phyloP scores from a whole-genome alignment of 768 basidiomycete genomes.

The Tylopilus felleus region DNA sequence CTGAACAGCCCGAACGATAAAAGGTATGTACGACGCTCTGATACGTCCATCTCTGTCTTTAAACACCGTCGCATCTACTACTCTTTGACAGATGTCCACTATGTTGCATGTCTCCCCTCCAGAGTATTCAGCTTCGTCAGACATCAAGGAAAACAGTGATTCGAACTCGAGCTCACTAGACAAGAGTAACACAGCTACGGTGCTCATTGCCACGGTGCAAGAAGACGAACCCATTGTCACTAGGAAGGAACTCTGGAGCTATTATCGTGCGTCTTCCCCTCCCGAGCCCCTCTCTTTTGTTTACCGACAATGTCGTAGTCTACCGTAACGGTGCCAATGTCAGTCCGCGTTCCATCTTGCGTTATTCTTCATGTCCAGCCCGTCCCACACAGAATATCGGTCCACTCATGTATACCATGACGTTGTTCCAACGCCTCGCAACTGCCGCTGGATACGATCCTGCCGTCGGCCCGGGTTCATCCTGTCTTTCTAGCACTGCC shows the following conservation, averaged over 20 bases:
- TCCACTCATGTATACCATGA: slow-evolving; percentile 65
- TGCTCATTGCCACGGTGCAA: slow-evolving; percentile 39
- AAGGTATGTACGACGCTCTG: too few relatives aligned
- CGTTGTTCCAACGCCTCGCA: slow-evolving; percentile 70
- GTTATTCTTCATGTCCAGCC: neutral
- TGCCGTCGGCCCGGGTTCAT: slow-evolving; percentile 61
- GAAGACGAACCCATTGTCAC: slow-evolving; percentile 68
- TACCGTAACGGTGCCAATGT: slow-evolving; percentile 83
- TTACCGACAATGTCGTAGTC: slow-evolving; percentile 40
- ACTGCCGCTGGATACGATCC: slow-evolving; percentile 74
- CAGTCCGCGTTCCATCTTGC: slow-evolving; percentile 7
- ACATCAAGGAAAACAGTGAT: slow-evolving; percentile 10
- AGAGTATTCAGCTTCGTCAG: neutral
- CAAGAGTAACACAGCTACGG: neutral
- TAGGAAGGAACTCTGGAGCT: slow-evolving; percentile 73
- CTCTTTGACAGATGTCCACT: too few relatives aligned
- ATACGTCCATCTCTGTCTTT: too few relatives aligned
- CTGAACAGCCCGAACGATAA: too few relatives aligned
- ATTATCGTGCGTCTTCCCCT: slow-evolving; percentile 49
- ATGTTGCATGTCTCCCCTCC: too few relatives aligned
- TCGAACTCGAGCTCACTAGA: too few relatives aligned
- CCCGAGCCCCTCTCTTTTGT: neutral
- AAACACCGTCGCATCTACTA: too few relatives aligned
- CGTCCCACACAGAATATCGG: slow-evolving; percentile 59
- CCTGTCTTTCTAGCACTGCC: slow-evolving; percentile 52